Evolutionary conservation across 805 yeast genomes (phyloP), one percentile per base, ranked within the genome.

Genomic region (Limtongia smithiae): DNA sequence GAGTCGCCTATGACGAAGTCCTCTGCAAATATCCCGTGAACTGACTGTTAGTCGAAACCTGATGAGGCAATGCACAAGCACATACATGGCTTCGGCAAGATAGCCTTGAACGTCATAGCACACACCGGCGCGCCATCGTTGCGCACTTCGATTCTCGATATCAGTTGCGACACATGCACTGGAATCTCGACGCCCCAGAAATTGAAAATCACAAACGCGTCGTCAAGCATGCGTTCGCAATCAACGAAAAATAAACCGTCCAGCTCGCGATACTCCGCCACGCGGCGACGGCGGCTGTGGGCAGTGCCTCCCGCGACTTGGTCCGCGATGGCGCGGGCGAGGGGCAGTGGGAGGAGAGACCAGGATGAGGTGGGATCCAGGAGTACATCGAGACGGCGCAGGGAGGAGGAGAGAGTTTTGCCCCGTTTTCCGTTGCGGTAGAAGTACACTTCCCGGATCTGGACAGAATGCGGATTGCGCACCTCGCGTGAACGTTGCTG

Each of bases 1-100:
- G 54, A 37, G 30, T 49, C 53, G 15, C 53, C 53, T 4, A 49
- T 15, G 9, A 15, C 25, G 24, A 44, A 45, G 22, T 48, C 53
- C 14, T 25, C 40, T 38, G 20, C n/a, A 12, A 18, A 32, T 21
- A 9, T 32, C 14, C 17, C 11, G 18, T 18, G 14, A 22, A 7
- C 4, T 20, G n/a, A 4, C 2, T 15, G 28, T 33, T 17, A 41
- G 39, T n/a, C n/a, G n/a, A n/a, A n/a, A n/a, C n/a, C n/a, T n/a
- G n/a, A n/a, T n/a, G n/a, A 20, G 17, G 24, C 27, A 25, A 38
- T 8, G 28, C 17, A 27, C 25, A 7, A 27, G 15, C 9, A 17
- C 4, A 7, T 21, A 46, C 50, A 15, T 11, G 22, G 22, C 3
- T 7, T 30, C 14, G 45, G 45, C 34, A n/a, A 27, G 3, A 25